A percentile compares a stretch with the other conserved stretches of the same genome.
These are phyloP conservation scores for Casaregolazyma suthepensis DNA, from an alignment of 1,139 yeast species.

Conservation along the genomic window DNA sequence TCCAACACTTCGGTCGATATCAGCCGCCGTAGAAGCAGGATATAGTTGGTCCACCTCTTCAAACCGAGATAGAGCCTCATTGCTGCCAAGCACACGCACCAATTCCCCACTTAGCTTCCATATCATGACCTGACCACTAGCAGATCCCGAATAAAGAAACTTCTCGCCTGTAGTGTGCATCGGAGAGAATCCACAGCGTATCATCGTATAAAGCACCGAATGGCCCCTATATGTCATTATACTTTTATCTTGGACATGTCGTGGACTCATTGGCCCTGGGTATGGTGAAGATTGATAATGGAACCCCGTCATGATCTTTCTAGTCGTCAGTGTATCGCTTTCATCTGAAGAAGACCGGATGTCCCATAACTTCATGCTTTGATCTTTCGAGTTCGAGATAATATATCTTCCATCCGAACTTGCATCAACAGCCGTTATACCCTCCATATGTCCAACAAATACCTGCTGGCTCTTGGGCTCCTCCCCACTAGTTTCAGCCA, in stretches of 20 bases:
- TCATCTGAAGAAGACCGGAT: conserved; percentile 21
- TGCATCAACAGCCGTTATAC: conserved; percentile 29
- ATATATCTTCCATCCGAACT: conserved; percentile 27
- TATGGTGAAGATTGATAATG: conserved; percentile 27
- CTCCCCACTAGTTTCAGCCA: conserved; percentile 33
- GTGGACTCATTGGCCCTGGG: conserved; percentile 18
- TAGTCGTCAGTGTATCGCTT: conserved; percentile 11
- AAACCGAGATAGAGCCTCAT: conserved; percentile 3
- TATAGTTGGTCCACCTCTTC: neutral
- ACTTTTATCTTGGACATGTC: conserved; percentile 27
- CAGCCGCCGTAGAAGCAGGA: neutral
- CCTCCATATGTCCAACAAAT: conserved; percentile 68
- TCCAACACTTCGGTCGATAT: neutral
- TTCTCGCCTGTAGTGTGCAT: conserved; percentile 26
- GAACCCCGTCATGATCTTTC: conserved; percentile 18
- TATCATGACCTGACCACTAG: conserved; percentile 28
- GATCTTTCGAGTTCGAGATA: conserved; percentile 31
- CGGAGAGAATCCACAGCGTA: conserved; percentile 33
- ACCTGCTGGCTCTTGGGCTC: conserved; percentile 40
- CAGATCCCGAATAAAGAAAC: conserved; percentile 31
- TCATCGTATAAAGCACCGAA: conserved; percentile 27
- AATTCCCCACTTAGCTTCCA: conserved; percentile 31
- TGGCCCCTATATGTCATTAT: conserved; percentile 32
- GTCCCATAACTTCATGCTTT: conserved; percentile 32
- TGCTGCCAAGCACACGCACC: conserved; percentile 14